phyloP scores from a whole-genome alignment of 129 eudicot genomes.

The Helianthus annuus region DNA sequence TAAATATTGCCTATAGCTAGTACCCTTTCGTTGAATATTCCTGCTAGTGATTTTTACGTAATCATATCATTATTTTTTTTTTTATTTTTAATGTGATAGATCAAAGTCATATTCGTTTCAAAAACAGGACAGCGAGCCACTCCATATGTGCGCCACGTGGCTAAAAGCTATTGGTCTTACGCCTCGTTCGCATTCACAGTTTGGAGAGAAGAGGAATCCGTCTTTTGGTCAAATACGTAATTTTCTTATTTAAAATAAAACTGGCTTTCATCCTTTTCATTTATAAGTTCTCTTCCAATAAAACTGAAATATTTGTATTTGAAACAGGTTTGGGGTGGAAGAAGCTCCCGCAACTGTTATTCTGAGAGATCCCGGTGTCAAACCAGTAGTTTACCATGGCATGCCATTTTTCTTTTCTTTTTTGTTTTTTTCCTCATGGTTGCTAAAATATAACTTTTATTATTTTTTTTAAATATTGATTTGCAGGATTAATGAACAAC shows the following conservation, averaged over 20 bases:
- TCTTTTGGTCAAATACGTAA: conserved; percentile 86
- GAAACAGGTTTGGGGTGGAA: conserved; percentile 81
- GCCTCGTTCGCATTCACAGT: conserved; percentile 75
- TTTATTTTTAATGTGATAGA: conserved; percentile 40
- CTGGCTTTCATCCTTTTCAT: neutral
- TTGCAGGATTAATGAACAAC: conserved; percentile 67
- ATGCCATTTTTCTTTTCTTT: conserved; percentile 18
- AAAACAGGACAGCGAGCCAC: conserved; percentile 95
- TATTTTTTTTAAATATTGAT: conserved; percentile 3
- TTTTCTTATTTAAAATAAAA: conserved; percentile 16
- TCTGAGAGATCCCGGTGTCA: conserved; percentile 86
- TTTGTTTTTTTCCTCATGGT: neutral
- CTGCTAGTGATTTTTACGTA: neutral
- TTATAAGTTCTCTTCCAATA: neutral
- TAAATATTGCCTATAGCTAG: conserved; percentile 23
- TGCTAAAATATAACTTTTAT: neutral
- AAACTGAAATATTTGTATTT: conserved; percentile 13
- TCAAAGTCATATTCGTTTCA: conserved; percentile 81
- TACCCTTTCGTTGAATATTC: neutral
- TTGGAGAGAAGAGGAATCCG: conserved; percentile 82
- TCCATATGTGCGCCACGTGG: conserved; percentile 82
- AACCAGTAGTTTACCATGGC: conserved; percentile 91
- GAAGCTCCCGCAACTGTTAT: conserved; percentile 93
- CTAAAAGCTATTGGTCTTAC: conserved; percentile 64
- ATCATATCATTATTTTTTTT: neutral